Percentiles rank a stretch among this genome's conserved stretches.
These are phyloP conservation scores for Calonectria pauciramosa DNA, from an alignment of 2,329 filamentous ascomycete species.

Conservation along the genomic window DNA sequence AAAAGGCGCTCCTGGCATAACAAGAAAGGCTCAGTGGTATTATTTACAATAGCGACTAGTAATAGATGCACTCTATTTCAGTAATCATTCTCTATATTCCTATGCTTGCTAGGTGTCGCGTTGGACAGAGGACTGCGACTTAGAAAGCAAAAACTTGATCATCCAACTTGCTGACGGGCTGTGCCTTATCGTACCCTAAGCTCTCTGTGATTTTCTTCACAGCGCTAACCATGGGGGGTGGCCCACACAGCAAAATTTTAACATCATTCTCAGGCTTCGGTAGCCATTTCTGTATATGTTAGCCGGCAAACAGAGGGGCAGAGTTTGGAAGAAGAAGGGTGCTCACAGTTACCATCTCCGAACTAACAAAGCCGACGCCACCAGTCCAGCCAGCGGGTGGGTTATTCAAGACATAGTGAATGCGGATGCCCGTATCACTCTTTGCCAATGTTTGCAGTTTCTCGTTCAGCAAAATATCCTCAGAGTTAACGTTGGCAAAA, in stretches of 20 bases:
- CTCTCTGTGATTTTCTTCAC: conserved; percentile 95
- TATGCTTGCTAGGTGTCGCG: background rate
- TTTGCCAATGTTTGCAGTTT: conserved; percentile 84
- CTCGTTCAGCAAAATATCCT: conserved; percentile 92
- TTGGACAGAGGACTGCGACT: background rate
- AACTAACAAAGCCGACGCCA: conserved; percentile 91
- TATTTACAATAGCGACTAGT: background rate
- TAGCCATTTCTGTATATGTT: conserved; percentile 72
- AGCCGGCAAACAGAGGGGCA: background rate
- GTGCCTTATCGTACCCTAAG: conserved; percentile 90
- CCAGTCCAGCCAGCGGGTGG: conserved; percentile 88
- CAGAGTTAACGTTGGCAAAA: conserved; percentile 92
- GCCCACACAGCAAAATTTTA: conserved; percentile 93
- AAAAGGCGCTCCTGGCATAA: too few species aligned
- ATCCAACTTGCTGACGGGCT: conserved; percentile 93
- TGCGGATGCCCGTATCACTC: conserved; percentile 83
- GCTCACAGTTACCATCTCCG: conserved; percentile 89
- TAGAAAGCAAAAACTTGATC: conserved; percentile 96
- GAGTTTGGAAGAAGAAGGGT: background rate
- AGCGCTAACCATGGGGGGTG: conserved; percentile 93
- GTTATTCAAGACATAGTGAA: conserved; percentile 96
- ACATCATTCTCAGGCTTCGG: conserved; percentile 86
- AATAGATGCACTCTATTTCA: background rate
- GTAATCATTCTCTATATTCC: background rate
- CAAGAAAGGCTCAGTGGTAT: background rate